Conservation (phyloP, 805 yeast species). For the Ogataea henricii region DNA sequence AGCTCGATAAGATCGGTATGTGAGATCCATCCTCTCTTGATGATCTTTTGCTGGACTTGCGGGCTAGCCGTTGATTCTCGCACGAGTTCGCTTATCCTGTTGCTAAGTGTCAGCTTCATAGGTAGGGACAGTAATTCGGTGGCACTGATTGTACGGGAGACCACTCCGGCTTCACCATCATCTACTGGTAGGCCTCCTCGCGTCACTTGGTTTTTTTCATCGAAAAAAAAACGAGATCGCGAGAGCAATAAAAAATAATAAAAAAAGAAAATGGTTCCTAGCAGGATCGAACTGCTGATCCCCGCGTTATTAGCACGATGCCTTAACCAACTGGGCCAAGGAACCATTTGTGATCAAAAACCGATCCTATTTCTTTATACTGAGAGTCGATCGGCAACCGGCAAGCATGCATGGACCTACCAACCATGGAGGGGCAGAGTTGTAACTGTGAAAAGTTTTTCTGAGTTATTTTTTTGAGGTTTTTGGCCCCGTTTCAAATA, state of each 20-base stretch:
- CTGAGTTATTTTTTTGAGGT: no score
- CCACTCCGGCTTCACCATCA: no score
- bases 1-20: constrained; percentile 24
- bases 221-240: not conserved
- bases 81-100: constrained; percentile 8
- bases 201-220: no score
- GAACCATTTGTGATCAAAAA: constrained; percentile 31
- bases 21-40: constrained; percentile 22
- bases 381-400: no score
- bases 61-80: not conserved
- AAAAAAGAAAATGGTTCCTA: constrained; percentile 60
- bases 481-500: no score
- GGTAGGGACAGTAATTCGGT: no score
- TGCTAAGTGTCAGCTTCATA: constrained; percentile 10
- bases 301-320: constrained; percentile 47
- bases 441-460: no score
- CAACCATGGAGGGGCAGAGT: no score
- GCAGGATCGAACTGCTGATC: constrained; percentile 89
- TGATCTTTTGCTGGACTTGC: constrained; percentile 10
- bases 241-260: not conserved
- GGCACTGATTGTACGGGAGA: no score
- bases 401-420: no score
- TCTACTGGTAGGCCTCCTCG: no score
- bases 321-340: constrained; percentile 49
- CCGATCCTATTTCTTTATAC: no score